These are phyloP conservation scores for Aureobasidium sp. DNA, from an alignment of 2,329 filamentous ascomycete species.

Conservation along the genomic window DNA sequence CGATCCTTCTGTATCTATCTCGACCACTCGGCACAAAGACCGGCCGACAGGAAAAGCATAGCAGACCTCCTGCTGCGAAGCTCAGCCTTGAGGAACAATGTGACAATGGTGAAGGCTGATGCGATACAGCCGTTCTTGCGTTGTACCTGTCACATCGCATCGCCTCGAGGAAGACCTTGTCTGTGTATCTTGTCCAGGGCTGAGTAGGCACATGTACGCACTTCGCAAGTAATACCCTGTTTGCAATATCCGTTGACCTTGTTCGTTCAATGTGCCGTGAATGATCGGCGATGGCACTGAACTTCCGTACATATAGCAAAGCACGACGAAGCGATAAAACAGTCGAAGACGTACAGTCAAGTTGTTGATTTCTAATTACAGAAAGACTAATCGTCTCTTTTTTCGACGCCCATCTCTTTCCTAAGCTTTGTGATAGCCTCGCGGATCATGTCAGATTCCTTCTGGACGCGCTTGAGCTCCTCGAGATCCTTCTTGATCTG, in stretches of 20 bases:
- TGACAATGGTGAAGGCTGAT: not conserved
- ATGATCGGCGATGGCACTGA: too few species aligned
- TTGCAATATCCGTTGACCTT: not conserved
- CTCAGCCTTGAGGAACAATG: not conserved
- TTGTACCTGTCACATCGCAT: not conserved
- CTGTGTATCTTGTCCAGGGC: not conserved
- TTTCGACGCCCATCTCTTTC: constrained; percentile 3
- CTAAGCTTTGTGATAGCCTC: constrained; percentile 2
- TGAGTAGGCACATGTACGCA: not conserved
- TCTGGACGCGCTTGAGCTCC: constrained; percentile 1
- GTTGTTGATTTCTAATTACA: not conserved
- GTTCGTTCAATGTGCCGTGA: not conserved
- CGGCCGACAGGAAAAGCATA: not conserved
- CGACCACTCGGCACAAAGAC: not conserved
- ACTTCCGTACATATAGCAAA: not conserved
- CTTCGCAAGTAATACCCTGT: not conserved
- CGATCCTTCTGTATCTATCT: not conserved
- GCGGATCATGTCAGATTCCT: not conserved
- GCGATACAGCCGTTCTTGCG: not conserved
- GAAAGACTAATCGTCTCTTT: not conserved
- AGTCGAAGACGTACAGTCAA: not conserved
- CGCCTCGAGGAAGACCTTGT: not conserved
- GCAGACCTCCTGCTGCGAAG: not conserved
- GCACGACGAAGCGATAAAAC: not conserved
- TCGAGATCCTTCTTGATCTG: constrained; percentile 7